phyloP scores from a whole-genome alignment of 2,329 filamentous ascomycete species.

The Colletotrichum sublineola region DNA sequence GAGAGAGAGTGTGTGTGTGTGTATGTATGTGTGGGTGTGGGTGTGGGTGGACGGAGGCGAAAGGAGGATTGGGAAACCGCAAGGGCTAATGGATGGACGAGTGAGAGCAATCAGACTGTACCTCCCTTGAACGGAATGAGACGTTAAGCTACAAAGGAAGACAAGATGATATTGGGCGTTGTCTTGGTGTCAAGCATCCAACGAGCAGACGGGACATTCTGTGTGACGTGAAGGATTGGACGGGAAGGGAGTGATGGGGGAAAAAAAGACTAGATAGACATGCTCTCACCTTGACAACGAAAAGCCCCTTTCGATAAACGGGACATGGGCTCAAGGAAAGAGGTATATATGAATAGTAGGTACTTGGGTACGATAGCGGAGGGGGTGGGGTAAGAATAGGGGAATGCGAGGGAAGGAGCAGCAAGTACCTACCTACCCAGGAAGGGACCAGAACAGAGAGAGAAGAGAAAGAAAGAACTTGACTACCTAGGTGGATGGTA shows the following conservation, averaged over 20 bases:
- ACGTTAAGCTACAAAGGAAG: background rate
- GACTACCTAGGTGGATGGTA: background rate
- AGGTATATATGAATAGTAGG: background rate
- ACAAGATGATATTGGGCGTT: background rate
- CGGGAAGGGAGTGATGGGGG: background rate
- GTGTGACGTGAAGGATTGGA: background rate
- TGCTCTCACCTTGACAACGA: background rate
- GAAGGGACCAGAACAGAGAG: background rate
- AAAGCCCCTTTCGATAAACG: background rate
- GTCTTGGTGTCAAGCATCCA: constrained; percentile 2
- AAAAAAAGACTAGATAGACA: background rate
- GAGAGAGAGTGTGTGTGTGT: background rate
- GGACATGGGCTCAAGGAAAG: background rate
- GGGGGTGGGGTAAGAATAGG: background rate
- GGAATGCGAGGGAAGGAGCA: background rate
- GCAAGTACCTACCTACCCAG: background rate
- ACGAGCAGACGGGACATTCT: background rate
- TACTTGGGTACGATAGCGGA: background rate
- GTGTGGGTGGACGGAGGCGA: background rate
- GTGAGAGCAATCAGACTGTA: background rate
- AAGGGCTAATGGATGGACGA: background rate
- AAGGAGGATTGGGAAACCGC: background rate
- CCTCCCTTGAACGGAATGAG: constrained; percentile 1
- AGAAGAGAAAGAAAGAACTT: background rate
- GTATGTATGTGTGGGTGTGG: background rate